Conservation (phyloP, 495 filamentous ascomycete species). For the Hypoxylon fragiforme region DNA sequence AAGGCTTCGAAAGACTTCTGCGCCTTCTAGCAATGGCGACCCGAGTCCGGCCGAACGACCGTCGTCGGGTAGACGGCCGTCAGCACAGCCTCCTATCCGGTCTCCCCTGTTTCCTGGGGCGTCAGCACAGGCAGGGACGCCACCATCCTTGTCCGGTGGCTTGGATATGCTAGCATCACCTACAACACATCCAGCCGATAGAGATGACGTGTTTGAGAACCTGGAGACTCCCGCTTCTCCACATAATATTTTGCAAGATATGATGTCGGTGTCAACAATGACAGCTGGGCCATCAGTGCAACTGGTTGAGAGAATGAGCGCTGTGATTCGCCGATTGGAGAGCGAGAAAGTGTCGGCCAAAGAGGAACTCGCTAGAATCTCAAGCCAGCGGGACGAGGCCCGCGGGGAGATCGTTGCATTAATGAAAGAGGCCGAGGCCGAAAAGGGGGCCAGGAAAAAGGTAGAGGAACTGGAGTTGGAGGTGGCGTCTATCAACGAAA, state of each 20-base stretch:
- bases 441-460: constrained; percentile 59
- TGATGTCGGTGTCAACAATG: constrained; percentile 84
- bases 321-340: constrained; percentile 86
- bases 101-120: constrained; percentile 35
- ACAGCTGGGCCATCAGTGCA: constrained; percentile 92
- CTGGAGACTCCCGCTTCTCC: constrained; percentile 64
- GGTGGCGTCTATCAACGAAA: constrained; percentile 62
- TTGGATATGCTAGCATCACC: constrained; percentile 36
- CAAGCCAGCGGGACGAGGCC: constrained; percentile 84
- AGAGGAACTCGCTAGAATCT: constrained; percentile 81
- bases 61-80: constrained; percentile 41
- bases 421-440: constrained; percentile 81
- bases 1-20: constrained; percentile 49
- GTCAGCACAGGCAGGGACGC: constrained; percentile 21
- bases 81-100: constrained; percentile 42
- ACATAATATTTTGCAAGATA: constrained; percentile 77
- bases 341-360: constrained; percentile 82
- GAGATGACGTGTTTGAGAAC: constrained; percentile 69
- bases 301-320: constrained; percentile 94
- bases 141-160: constrained; percentile 30
- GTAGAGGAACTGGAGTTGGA: constrained; percentile 68
- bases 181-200: constrained; percentile 64
- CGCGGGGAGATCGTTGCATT: constrained; percentile 85
- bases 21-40: constrained; percentile 50
- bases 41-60: constrained; percentile 36